A percentile compares a stretch with the other conserved stretches of the same genome.
phyloP scores from a whole-genome alignment of 176 grass and related monocot species.

The Cocos nucifera region DNA sequence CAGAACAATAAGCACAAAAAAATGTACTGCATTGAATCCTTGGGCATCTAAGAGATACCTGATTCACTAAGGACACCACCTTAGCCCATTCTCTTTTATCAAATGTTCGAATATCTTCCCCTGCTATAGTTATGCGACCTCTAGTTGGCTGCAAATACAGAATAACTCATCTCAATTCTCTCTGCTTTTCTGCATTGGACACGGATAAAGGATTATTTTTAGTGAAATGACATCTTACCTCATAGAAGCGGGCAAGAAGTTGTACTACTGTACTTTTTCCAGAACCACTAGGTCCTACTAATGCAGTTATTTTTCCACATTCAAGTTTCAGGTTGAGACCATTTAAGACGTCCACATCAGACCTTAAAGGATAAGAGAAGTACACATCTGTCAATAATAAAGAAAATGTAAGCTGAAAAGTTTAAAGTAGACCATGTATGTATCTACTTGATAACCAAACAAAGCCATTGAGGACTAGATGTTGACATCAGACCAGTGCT shows the following conservation, averaged over 20 bases:
- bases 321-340: conserved; percentile 73
- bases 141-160: conserved; percentile 55
- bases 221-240: conserved; percentile 33
- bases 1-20: too few species aligned
- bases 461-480: too few species aligned
- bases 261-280: conserved; percentile 97
- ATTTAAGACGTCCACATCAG: conserved; percentile 81
- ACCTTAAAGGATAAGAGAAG: conserved; percentile 90
- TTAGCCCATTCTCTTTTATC: conserved; percentile 96
- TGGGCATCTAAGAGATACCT: conserved; percentile 33
- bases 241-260: conserved; percentile 90
- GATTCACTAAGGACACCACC: conserved; percentile 82
- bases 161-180: background rate
- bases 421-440: background rate
- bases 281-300: conserved; percentile 90
- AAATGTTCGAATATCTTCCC: conserved; percentile 91
- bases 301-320: conserved; percentile 87
- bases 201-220: background rate
- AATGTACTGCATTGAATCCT: too few species aligned
- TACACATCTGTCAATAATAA: conserved; percentile 59
- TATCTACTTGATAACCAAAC: too few species aligned
- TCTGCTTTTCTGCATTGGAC: background rate
- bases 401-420: conserved; percentile 16
- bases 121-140: conserved; percentile 74
- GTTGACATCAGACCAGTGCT: too few species aligned